Conservation (phyloP, 495 filamentous ascomycete genomes). For the Bathelium albidoporum region DNA sequence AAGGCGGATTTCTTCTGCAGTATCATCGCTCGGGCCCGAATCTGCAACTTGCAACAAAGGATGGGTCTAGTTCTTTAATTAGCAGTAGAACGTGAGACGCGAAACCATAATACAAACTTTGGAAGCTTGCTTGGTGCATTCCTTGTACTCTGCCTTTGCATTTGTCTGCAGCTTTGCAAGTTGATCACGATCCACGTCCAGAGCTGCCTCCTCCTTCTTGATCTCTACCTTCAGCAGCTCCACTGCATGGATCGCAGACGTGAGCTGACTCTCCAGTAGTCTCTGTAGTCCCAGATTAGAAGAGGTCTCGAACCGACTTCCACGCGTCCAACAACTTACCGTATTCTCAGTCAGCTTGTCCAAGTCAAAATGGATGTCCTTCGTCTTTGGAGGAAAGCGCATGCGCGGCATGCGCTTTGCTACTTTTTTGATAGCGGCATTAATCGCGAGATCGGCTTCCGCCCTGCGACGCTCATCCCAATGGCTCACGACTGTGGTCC, state of each 20-base stretch:
- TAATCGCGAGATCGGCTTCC: constrained; percentile 46
- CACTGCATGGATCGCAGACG: constrained; percentile 43
- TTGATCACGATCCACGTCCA: constrained; percentile 41
- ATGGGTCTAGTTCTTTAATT: constrained; percentile 16
- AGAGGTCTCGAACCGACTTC: constrained; percentile 1
- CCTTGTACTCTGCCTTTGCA: constrained; percentile 38
- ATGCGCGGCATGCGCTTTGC: constrained; percentile 43
- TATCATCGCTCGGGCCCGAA: constrained; percentile 13
- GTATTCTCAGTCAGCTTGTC: constrained; percentile 44
- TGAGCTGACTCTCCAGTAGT: constrained; percentile 41
- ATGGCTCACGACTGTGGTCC: constrained; percentile 44
- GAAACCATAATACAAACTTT: constrained; percentile 31
- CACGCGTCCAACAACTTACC: constrained; percentile 35
- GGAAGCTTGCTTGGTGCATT: constrained; percentile 37
- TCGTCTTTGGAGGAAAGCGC: constrained; percentile 50
- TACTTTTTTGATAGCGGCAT: constrained; percentile 39
- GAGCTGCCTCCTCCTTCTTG: constrained; percentile 40
- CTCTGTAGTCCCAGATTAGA: constrained; percentile 27
- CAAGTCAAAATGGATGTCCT: constrained; percentile 49
- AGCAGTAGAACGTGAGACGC: constrained; percentile 15
- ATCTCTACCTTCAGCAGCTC: constrained; percentile 46
- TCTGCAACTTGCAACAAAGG: not conserved
- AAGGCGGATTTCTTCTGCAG: constrained; percentile 21
- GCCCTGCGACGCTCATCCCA: constrained; percentile 45
- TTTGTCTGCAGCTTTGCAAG: constrained; percentile 46